Conservation (phyloP, 495 filamentous ascomycete species). For the Chaetomium fimeti region DNA sequence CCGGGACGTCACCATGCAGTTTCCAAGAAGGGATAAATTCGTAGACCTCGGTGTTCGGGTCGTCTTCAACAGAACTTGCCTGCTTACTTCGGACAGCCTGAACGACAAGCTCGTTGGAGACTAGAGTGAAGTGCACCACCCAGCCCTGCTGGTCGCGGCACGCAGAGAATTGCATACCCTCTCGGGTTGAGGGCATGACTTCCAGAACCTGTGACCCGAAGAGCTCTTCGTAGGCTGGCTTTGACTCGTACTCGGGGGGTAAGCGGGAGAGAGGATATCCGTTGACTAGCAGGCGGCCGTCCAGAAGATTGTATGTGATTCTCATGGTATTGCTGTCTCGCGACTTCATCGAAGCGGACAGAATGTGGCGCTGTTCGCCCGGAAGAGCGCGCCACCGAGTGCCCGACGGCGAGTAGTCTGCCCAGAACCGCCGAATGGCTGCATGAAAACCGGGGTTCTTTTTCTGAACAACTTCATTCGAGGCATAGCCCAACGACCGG, state of each 20-base stretch:
- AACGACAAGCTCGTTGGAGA: conserved; percentile 14
- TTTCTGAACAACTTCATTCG: background rate
- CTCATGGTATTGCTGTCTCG: conserved; percentile 6
- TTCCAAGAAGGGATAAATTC: conserved; percentile 49
- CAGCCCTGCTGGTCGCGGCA: conserved; percentile 25
- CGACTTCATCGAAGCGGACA: background rate
- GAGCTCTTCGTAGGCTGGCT: conserved; percentile 35
- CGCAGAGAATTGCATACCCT: conserved; percentile 49
- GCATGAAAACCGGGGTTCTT: conserved; percentile 14
- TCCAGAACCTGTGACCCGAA: conserved; percentile 43
- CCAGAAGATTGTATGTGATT: conserved; percentile 56
- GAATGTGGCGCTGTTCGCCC: conserved; percentile 10
- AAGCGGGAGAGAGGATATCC: conserved; percentile 52
- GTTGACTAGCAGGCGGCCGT: conserved; percentile 57
- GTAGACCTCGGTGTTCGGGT: conserved; percentile 20
- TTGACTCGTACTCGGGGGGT: conserved; percentile 46
- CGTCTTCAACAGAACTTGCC: conserved; percentile 30
- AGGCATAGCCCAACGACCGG: conserved; percentile 1
- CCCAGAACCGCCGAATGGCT: conserved; percentile 26
- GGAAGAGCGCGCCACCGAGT: background rate
- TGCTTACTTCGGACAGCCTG: conserved; percentile 18
- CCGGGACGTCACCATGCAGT: conserved; percentile 49
- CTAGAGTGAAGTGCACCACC: conserved; percentile 28
- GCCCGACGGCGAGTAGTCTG: conserved; percentile 8
- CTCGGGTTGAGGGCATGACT: conserved; percentile 48